These are phyloP conservation scores for Pichia sp. DNA, from an alignment of 1,139 yeast genomes.

Conservation along the genomic window DNA sequence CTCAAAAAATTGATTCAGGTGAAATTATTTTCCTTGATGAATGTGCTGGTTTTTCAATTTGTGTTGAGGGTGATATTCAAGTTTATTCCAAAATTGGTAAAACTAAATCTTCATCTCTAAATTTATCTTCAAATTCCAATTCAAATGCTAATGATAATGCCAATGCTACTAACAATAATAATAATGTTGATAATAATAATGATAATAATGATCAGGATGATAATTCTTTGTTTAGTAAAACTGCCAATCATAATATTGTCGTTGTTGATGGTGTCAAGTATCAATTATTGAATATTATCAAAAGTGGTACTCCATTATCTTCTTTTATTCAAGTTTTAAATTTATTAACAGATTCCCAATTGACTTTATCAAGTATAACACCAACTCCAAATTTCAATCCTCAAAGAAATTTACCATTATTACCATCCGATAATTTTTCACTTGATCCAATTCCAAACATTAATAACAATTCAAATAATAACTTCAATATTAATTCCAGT, in stretches of 20 bases:
- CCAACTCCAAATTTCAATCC: conserved; percentile 10
- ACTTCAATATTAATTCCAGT: too few relatives aligned
- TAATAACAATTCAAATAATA: not conserved
- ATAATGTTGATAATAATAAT: conserved; percentile 1
- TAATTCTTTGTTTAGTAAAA: conserved; percentile 17
- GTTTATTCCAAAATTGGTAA: conserved; percentile 56
- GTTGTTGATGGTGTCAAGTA: conserved; percentile 49
- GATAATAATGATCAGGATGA: conserved; percentile 1
- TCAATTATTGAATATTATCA: conserved; percentile 76
- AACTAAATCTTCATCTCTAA: not conserved
- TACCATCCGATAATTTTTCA: conserved; percentile 14
- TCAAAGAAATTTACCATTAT: conserved; percentile 4
- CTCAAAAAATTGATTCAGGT: conserved; percentile 72
- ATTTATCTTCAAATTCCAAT: too few relatives aligned
- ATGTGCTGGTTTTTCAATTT: conserved; percentile 73
- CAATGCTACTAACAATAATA: too few relatives aligned
- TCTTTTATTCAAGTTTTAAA: conserved; percentile 77
- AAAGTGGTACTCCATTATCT: conserved; percentile 79
- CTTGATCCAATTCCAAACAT: conserved; percentile 7
- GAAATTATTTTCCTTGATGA: conserved; percentile 69
- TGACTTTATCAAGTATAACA: conserved; percentile 13
- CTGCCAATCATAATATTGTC: conserved; percentile 22
- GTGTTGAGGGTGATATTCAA: conserved; percentile 88
- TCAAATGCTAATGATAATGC: too few relatives aligned
- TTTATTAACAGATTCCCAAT: conserved; percentile 45